phyloP scores from a whole-genome alignment of 2,329 filamentous ascomycete species.

The Bipolaris cookei region DNA sequence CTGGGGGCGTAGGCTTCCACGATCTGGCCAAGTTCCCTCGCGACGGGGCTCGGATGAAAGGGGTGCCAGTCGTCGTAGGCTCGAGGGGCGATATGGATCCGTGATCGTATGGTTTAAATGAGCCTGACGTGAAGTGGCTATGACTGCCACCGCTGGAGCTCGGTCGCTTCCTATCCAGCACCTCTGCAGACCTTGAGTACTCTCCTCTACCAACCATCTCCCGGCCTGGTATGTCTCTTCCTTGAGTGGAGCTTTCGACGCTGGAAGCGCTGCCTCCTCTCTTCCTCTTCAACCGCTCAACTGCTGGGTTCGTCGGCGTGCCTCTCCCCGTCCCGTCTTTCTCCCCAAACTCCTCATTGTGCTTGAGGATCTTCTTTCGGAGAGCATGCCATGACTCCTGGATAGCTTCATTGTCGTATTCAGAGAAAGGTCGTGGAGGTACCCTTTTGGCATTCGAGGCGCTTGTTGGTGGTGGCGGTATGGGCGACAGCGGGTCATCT shows the following conservation, averaged over 20 bases:
- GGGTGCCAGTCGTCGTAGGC: constrained; percentile 55
- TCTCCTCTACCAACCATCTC: constrained; percentile 30
- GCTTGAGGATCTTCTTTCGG: constrained; percentile 56
- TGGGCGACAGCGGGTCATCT: constrained; percentile 83
- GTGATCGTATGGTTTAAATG: constrained; percentile 40
- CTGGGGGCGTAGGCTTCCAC: constrained; percentile 31
- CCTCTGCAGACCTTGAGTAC: constrained; percentile 41
- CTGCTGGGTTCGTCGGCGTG: constrained; percentile 43
- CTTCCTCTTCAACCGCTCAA: constrained; percentile 45
- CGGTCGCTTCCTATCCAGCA: constrained; percentile 28
- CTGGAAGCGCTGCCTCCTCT: constrained; percentile 39
- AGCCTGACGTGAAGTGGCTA: constrained; percentile 31
- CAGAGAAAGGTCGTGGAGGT: constrained; percentile 77
- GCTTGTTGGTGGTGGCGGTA: constrained; percentile 59
- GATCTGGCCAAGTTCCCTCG: constrained; percentile 44
- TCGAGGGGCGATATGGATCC: constrained; percentile 40
- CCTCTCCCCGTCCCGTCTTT: constrained; percentile 33
- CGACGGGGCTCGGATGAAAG: constrained; percentile 59
- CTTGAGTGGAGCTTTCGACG: constrained; percentile 29
- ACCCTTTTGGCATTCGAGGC: constrained; percentile 58
- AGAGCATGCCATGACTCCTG: constrained; percentile 78
- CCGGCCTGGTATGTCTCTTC: constrained; percentile 38
- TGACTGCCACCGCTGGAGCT: constrained; percentile 36
- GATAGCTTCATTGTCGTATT: constrained; percentile 77
- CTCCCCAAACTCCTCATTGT: constrained; percentile 48